Conservation (phyloP, 768 basidiomycete species). For the Calocera viscosa region DNA sequence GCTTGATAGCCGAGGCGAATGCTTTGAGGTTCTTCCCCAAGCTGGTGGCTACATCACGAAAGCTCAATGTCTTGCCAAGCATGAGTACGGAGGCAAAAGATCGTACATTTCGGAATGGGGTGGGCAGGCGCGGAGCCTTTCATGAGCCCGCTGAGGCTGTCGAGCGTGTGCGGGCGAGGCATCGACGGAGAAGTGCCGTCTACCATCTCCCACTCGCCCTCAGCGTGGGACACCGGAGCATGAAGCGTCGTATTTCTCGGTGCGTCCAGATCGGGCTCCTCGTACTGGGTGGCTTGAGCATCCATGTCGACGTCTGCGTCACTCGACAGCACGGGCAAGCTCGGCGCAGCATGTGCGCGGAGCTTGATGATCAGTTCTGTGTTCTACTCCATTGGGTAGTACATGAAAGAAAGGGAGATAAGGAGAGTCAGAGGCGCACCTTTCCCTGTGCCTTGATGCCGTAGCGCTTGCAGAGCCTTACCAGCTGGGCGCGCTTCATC, state of each 20-base stretch:
- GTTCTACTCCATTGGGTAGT: slow-evolving; percentile 39
- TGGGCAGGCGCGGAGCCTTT: not conserved
- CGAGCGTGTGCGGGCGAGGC: not conserved
- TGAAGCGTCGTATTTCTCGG: slow-evolving; percentile 32
- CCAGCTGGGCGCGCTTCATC: slow-evolving; percentile 71
- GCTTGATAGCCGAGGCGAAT: slow-evolving; percentile 63
- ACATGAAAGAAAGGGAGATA: not conserved
- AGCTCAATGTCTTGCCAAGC: not conserved
- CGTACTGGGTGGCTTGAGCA: not conserved
- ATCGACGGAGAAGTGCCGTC: slow-evolving; percentile 35
- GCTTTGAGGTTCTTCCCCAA: slow-evolving; percentile 37
- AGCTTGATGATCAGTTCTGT: slow-evolving; percentile 56
- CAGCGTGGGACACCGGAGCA: too few relatives aligned
- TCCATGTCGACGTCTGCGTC: slow-evolving; percentile 23
- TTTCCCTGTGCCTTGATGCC: slow-evolving; percentile 69
- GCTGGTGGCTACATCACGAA: not conserved
- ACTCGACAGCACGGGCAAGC: slow-evolving; percentile 16
- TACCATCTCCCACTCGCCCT: slow-evolving; percentile 71
- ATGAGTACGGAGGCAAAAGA: not conserved
- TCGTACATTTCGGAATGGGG: not conserved
- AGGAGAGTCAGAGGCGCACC: slow-evolving; percentile 11
- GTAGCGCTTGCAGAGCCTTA: slow-evolving; percentile 76
- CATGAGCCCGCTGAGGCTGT: not conserved
- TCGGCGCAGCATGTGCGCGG: slow-evolving; percentile 43
- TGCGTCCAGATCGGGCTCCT: too few relatives aligned